Conservation (phyloP, 169 alveolate genomes). For the Cystoisospora suis region DNA sequence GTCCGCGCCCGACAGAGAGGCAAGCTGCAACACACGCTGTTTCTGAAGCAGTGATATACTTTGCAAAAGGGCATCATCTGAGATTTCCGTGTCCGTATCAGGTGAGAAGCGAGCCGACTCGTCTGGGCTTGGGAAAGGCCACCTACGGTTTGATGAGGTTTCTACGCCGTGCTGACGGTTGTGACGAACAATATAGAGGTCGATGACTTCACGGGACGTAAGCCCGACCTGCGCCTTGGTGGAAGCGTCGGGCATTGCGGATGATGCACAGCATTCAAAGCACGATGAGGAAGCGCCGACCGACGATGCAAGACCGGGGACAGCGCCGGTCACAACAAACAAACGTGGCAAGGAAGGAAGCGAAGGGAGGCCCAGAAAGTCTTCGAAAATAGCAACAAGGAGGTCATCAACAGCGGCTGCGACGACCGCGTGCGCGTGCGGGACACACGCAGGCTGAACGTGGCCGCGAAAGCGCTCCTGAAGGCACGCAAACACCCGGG, state of each 20-base stretch:
- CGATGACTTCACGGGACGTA: constrained; percentile 15
- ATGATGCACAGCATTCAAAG: too few relatives aligned
- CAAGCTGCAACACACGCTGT: constrained; percentile 36
- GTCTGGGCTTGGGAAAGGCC: neutral
- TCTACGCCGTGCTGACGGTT: neutral
- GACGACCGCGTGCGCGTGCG: neutral
- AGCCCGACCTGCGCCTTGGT: too few relatives aligned
- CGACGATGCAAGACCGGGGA: too few relatives aligned
- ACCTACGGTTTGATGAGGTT: neutral
- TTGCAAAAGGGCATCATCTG: neutral
- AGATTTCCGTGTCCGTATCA: too few relatives aligned
- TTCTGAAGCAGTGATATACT: neutral
- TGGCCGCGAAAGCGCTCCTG: constrained; percentile 50
- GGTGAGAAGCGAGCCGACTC: neutral
- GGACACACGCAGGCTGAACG: constrained; percentile 19
- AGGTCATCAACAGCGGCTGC: constrained; percentile 45
- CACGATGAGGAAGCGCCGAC: too few relatives aligned
- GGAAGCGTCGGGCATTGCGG: too few relatives aligned
- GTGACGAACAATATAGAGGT: neutral
- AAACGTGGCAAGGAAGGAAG: constrained; percentile 18
- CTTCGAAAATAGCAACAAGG: constrained; percentile 11
- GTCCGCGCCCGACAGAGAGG: too few relatives aligned
- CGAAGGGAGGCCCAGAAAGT: neutral
- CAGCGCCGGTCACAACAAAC: neutral
- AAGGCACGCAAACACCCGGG: neutral